Base-by-base conservation (phyloP, 225 moss, liverwort and hornwort species). In the Marchantia polymorpha region DNA sequence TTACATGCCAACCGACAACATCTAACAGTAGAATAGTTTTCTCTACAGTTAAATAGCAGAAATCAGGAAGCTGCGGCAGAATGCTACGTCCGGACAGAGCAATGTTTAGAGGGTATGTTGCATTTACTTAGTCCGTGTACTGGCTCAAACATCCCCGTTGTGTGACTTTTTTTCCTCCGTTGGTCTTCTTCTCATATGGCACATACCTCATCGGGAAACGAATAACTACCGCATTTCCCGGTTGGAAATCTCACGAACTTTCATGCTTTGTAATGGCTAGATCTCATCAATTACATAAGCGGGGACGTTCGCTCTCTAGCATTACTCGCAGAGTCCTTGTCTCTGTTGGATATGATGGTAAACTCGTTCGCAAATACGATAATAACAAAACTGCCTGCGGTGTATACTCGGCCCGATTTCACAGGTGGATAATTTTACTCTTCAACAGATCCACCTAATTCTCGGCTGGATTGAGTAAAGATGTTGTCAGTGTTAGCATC, bases 321-420 rank as follows among this genome's bases (percentile, higher is more conserved):
- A 64, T 87, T 91, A 74, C 90, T 97, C 51, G 88, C 93, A 30
- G 94, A 97, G 85, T 94, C 97, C 26, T 82, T 97, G 82, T 93
- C 94, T 15, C 90, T 97, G 51, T 79, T 97, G 83, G 97, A 97
- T 81, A 91, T 97, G 97, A 89, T 97, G 91, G 97, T 97, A 7
- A 94, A 95, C 81, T 92, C 95, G 50, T 99, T 99, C 73, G 93
- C 87, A 67, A 82, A 85, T 78, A 78, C 91, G 70, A 80, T 94
- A 83, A 86, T 89, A 72, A 90, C 87, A 52, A 93, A 89, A 83
- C 72, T 84, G 58, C 72, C 79, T 72, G 84, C 81, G 80, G 86
- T 80, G 73, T 99, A 91, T 66, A 78, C 88, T 79, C 92, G 95
- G 64, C 95, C 97, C 81, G 94, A 93, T 77, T 92, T 99, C 78